Base-by-base conservation (phyloP, 2,329 filamentous ascomycete genomes). In the Dryadomyces quercus-mongolicae region DNA sequence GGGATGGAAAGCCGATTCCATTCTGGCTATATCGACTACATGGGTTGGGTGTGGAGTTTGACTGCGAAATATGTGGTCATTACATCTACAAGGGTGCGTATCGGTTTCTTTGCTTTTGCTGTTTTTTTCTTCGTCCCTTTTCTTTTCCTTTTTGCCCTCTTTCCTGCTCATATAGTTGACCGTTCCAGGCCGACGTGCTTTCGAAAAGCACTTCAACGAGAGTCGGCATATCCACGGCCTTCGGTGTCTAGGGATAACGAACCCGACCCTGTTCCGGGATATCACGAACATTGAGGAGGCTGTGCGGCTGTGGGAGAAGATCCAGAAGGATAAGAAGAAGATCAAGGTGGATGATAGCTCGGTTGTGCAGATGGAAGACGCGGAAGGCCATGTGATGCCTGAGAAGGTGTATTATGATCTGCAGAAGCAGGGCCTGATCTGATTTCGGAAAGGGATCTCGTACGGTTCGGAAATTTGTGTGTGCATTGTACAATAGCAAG, bases 11-110 rank as follows among this genome's bases (percentile, higher is more conserved):
- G 66, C 93, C 94, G 0, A 98, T 98, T 62, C 93, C 94, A 0
- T 98, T 93, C 74, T 98, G 93, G 93, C 78, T 98, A 16, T 98
- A 97, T 76, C 93, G 96, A 62, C 77, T 98, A 16, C 93, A 98
- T 65, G 93, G 93, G 1, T 74, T 98, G 25, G 93, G 93, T 9
- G 90, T 95, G 13, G 93, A 98, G 63, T 95, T 96, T 61, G 78
- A 86, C 0, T 98, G 93, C 73, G 92, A 98, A 67, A 88, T 98
- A 55, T 98, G 93, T 65, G 93, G 93, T 0, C 55, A 58, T 22
- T 61, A 57, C 47, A 60, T 57, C 3, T 61, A 61, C 54, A 61
- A 58, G 56, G 59, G 55, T 55, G 9, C 21, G 52, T 52, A 4
- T n/a, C 15, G 7, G 36, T 40, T 9, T 40, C 15, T 9, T 16